phyloP scores from a whole-genome alignment of 441 rosid species.

The Populus hybrid region DNA sequence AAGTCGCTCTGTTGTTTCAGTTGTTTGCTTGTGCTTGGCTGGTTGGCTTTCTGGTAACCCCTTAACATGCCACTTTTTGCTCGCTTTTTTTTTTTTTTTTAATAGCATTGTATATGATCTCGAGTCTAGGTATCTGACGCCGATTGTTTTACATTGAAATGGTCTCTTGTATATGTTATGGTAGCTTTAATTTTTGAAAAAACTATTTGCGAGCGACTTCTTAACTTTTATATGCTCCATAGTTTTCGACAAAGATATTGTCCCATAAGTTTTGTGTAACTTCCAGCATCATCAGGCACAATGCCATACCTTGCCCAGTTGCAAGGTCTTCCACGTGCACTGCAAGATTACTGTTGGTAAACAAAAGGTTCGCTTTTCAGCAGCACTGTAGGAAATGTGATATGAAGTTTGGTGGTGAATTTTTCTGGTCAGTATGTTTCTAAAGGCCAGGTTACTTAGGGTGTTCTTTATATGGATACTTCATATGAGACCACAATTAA shows the following conservation, averaged over 20 bases:
- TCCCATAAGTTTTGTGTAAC: neutral
- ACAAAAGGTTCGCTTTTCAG: neutral
- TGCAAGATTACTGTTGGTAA: neutral
- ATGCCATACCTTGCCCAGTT: neutral
- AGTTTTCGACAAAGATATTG: neutral
- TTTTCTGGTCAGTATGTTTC: neutral
- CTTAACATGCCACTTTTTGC: neutral
- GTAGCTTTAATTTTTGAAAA: neutral
- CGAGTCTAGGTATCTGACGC: neutral
- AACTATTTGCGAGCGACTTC: neutral
- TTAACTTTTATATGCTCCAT: neutral
- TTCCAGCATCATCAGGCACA: neutral
- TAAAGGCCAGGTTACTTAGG: neutral
- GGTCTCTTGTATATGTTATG: neutral
- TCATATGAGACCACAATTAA: neutral
- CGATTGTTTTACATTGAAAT: neutral
- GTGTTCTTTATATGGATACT: constrained; percentile 1
- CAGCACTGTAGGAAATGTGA: neutral
- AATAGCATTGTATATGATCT: neutral
- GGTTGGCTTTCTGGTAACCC: neutral
- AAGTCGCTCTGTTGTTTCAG: neutral
- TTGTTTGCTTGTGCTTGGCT: neutral
- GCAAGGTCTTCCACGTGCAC: neutral
- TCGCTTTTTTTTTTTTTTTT: neutral
- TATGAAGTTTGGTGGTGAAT: neutral